Evolutionary conservation across 2,329 filamentous ascomycete species (phyloP), one percentile per base, ranked within the genome.

Genomic region (Fusarium oxysporum): DNA sequence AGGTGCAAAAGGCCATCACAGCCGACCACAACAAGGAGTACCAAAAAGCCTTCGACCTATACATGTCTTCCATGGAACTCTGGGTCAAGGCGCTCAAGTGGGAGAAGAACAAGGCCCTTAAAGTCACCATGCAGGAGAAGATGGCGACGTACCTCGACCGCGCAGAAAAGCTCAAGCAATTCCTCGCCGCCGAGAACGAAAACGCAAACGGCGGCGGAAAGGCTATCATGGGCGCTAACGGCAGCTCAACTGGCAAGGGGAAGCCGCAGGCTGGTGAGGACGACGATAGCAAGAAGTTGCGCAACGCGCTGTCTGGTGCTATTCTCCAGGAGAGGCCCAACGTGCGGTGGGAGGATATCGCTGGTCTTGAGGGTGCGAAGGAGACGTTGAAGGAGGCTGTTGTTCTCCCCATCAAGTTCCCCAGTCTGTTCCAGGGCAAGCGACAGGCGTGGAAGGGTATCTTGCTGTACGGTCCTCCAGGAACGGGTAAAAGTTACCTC

Each of bases 11-110:
- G 84, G 96, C 96, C 76, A 98, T 99, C 86, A 95, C 97, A 82
- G 92, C 93, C 78, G 96, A 99, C 86, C 97, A 96, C 76, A 93
- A 93, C 50, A 95, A 94, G 81, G 94, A 98, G 81, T 99, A 99
- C 85, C 95, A 98, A 79, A 96, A 97, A 83, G 96, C 96, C 63
- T 98, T 98, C 83, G 93, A 97, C 81, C 89, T 93, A 72, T 99
- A 99, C 89, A 98, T 97, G 86, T 92, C 94, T 76, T 92, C 96
- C 57, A 93, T 99, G 77, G 96, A 99, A 85, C 91, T 98, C 65
- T 99, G 98, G 87, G 97, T 99, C 93, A 93, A 98, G 70, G 96
- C 96, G 38, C 89, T 99, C 68, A 99, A 99, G 87, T 99, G 96
- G 96, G 96, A 99, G 86, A 99, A 98, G 89, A 98, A 98, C 85